Base-by-base conservation (phyloP, 2,329 filamentous ascomycete genomes). In the Ophiognomonia clavigignenti-juglandacearum region DNA sequence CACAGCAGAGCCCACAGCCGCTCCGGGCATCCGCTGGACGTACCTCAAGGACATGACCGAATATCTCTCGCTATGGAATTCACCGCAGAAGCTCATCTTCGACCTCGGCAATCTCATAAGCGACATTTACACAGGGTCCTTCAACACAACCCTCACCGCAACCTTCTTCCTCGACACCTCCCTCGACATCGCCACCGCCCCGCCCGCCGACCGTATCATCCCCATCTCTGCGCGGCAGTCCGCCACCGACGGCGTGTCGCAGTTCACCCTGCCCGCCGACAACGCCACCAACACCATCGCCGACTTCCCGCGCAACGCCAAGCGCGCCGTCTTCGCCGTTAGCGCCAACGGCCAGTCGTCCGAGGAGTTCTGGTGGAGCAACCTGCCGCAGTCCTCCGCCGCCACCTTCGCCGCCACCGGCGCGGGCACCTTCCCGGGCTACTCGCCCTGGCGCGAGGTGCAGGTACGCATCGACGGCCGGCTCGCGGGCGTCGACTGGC, bases 301-400 rank as follows among this genome's bases (percentile, higher is more conserved):
- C 29, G 46, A 54, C n/a, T 71, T 95, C 36, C 88, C 88, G 2
- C 71, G 67, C 41, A 85, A 88, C 57, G 73, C 75, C 18, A 77
- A 78, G 44, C 80, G 83, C 48, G 88, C 88, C 16, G 77, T 90
- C 8, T 79, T 92, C 46, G 82, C 85, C 0, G 74, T 93, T n/a
- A 81, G 85, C 8, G 86, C 88, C 14, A 88, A 83, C 54, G 88
- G 86, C 1, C 88, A 93, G 61, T n/a, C n/a, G n/a, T n/a, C 73
- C 14, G 88, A 93, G 66, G 88, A 95, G 61, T 92, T 92, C 58
- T 95, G 88, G 87, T 93, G 86, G 82, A 78, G 75, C 48, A 92
- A 92, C 58, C 82, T 89, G 1, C 76, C 85, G 2, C 74, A 83
- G 36, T 78, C 77, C 9, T 76, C 83, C 53, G 71, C 71, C 4